Evolutionary conservation across 2,329 filamentous ascomycete genomes (phyloP).

Genomic region (Sclerotinia minor): DNA sequence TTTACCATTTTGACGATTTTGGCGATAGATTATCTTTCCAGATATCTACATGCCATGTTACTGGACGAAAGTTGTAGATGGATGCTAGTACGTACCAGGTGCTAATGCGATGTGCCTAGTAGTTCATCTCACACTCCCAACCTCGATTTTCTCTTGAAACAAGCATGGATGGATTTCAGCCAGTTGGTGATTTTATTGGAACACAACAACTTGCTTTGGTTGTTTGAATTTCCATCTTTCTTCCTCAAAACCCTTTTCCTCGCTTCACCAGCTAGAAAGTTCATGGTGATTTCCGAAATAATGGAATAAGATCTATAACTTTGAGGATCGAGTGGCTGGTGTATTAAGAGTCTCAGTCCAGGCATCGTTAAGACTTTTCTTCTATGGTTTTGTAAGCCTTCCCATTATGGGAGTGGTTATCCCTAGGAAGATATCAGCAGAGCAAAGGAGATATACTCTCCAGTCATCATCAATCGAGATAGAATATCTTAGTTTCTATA

Average conservation of each 20-base stretch:
- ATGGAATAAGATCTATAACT: not conserved
- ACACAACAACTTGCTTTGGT: no score
- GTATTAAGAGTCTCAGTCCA: not conserved
- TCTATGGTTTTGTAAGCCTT: not conserved
- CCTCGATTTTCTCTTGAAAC: not conserved
- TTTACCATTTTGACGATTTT: fast-evolving
- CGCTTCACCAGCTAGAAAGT: no score
- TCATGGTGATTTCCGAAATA: not conserved
- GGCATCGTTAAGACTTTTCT: not conserved
- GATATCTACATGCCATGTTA: not conserved
- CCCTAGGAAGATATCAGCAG: no score
- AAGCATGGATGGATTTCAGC: not conserved
- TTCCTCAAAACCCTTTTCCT: not conserved
- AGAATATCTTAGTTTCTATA: not conserved
- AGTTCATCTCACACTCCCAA: not conserved
- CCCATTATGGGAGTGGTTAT: no score
- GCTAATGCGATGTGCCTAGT: not conserved
- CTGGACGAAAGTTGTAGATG: not conserved
- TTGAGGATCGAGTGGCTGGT: no score
- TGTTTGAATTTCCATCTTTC: not conserved
- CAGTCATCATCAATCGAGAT: not conserved
- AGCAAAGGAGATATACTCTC: not conserved
- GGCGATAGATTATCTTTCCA: not conserved
- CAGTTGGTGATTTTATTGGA: not conserved
- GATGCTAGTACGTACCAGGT: no score